Percentiles rank a stretch among this genome's conserved stretches.
Conservation (phyloP, 1,284 basidiomycete genomes). For the Moniliophthora roreri region DNA sequence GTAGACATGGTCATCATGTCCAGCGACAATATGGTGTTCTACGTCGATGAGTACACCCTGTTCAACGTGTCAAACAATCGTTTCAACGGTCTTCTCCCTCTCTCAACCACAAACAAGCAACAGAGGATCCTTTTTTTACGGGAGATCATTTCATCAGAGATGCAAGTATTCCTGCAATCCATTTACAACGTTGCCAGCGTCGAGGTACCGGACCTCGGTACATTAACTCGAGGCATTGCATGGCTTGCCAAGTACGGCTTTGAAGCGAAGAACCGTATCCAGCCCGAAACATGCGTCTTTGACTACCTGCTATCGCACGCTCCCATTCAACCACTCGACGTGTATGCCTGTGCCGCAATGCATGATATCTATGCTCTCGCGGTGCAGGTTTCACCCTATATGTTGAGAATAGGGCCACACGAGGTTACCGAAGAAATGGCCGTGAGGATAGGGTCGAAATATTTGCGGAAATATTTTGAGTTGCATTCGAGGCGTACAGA, state of each 20-base stretch:
- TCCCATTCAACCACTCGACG: conserved; percentile 4
- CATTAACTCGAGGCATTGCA: background rate
- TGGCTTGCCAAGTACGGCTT: background rate
- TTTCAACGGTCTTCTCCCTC: conserved; percentile 2
- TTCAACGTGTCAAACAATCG: background rate
- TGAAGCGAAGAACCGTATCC: background rate
- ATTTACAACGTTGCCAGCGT: conserved; percentile 2
- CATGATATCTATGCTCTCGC: conserved; percentile 3
- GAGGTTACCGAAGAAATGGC: background rate
- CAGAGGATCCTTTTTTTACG: background rate
- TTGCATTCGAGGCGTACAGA: background rate
- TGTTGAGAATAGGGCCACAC: background rate
- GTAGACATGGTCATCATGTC: conserved; percentile 4
- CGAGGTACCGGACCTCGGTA: background rate
- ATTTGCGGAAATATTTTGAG: background rate
- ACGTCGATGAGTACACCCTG: background rate
- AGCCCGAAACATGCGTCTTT: background rate
- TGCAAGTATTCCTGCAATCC: conserved; percentile 2
- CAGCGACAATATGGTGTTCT: conserved; percentile 1
- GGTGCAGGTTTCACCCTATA: background rate
- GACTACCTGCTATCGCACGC: background rate
- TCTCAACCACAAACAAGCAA: background rate
- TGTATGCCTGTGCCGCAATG: background rate
- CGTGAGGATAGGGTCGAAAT: conserved; percentile 1
- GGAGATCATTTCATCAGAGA: background rate